Base-by-base conservation (phyloP, 2,329 filamentous ascomycete genomes). In the Pseudopyricularia cyperi region DNA sequence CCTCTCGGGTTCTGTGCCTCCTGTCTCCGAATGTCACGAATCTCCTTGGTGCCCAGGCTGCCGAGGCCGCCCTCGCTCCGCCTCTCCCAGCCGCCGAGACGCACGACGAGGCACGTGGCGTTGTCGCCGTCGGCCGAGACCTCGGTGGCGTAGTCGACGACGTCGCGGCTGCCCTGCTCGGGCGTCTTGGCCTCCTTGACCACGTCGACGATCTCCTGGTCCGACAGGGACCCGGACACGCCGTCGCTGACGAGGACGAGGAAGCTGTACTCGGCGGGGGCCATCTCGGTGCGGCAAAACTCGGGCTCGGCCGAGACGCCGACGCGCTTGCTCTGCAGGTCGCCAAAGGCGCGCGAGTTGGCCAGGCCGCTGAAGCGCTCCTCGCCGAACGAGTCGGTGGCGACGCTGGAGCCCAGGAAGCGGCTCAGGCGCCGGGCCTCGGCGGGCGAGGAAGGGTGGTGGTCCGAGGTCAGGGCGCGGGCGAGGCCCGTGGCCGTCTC, bases 311-410 rank as follows among this genome's bases (percentile, higher is more conserved):
- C 93, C 4, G 85, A 90, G 12, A 98, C 91, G 28, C 93, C 93
- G 51, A 97, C 84, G 51, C 91, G 85, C 69, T 98, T 98, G 53
- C 83, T 87, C 33, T 79, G 78, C 69, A 96, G 89, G 70, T 98
- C 93, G 26, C 93, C 93, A 64, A 98, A 97, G 4, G 93, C 79
- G 30, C 93, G 86, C 32, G 88, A 94, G 69, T 98, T 98, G 59
- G 93, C 93, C 0, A 98, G 76, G 0, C 93, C 91, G 14, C 83
- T 83, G 66, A 98, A 93, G 59, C 93, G 89, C 68, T 97, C 90
- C 69, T 98, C 93, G 62, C 93, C 93, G 65, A 98, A 98, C 33
- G 88, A 94, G 68, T 98, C 93, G 0, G 91, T 93, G 17, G 95
- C 85, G 64, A 97, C 91, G 3, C 85, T 76, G 26, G 74, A 84